These are phyloP conservation scores for Xanthoceras sorbifolium DNA, from an alignment of 345 rosid species.

Conservation along the genomic window DNA sequence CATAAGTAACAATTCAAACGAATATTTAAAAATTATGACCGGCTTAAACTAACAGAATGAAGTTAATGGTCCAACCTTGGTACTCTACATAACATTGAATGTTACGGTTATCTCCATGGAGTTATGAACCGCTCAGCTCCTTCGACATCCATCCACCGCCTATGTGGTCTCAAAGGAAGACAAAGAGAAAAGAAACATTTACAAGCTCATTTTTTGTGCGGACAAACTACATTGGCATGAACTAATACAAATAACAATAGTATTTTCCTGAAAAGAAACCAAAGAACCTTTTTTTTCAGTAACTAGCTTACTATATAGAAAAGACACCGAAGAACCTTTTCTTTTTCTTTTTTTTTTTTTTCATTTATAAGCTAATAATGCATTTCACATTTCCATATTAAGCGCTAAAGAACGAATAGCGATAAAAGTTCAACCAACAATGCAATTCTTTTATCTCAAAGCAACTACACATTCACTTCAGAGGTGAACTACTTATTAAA, in stretches of 20 bases:
- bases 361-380: neutral
- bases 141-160: neutral
- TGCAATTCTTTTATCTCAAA: neutral
- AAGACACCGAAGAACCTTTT: neutral
- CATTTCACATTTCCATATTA: neutral
- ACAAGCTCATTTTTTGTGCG: neutral
- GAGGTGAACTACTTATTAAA: neutral
- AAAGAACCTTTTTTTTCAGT: neutral
- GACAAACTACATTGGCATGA: neutral
- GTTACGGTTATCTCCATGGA: neutral
- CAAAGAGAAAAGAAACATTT: neutral
- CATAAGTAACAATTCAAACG: neutral
- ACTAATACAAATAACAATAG: neutral
- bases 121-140: neutral
- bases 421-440: neutral
- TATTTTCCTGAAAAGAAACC: neutral
- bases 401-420: neutral
- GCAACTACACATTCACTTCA: neutral
- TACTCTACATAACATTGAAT: neutral
- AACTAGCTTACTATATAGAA: neutral
- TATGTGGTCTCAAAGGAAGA: neutral
- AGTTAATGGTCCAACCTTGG: neutral
- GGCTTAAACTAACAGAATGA: neutral
- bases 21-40: neutral
- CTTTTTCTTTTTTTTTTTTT: neutral